Evolutionary conservation across 306 rosid genomes (phyloP).

Genomic region (Lupinus albus): DNA sequence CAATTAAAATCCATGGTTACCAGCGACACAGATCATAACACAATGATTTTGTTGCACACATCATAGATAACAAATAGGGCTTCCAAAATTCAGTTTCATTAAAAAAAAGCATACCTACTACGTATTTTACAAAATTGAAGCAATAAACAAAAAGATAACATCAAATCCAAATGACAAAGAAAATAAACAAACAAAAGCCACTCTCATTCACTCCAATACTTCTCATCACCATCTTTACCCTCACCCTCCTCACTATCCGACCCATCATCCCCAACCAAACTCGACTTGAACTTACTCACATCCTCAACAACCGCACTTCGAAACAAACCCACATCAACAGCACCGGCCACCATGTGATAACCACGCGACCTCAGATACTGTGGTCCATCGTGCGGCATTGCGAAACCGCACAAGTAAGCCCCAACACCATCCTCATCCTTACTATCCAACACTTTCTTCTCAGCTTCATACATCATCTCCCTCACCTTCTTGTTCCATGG

Average conservation of each 20-base stretch:
- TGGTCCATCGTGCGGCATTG: constrained; percentile 62
- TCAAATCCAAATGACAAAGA: background rate
- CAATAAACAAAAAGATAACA: background rate
- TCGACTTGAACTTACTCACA: constrained; percentile 57
- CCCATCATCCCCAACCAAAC: constrained; percentile 38
- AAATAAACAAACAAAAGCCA: background rate
- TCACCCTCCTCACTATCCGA: constrained; percentile 50
- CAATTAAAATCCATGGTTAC: too few species aligned
- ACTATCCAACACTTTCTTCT: constrained; percentile 57
- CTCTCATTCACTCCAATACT: constrained; percentile 75
- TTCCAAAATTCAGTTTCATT: background rate
- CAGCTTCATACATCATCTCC: constrained; percentile 61
- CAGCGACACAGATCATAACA: background rate
- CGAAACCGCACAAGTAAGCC: constrained; percentile 61
- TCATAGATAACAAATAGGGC: background rate
- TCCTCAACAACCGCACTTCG: constrained; percentile 66
- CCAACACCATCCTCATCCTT: constrained; percentile 38
- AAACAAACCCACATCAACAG: constrained; percentile 66
- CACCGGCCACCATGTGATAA: constrained; percentile 68
- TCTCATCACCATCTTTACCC: constrained; percentile 60
- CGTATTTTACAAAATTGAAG: background rate
- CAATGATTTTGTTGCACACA: background rate
- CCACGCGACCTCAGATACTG: constrained; percentile 62
- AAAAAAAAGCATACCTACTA: background rate
- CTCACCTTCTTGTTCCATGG: constrained; percentile 70